These are phyloP conservation scores for Aspergillus sp. DNA, from an alignment of 2,329 filamentous ascomycete species.

Conservation along the genomic window DNA sequence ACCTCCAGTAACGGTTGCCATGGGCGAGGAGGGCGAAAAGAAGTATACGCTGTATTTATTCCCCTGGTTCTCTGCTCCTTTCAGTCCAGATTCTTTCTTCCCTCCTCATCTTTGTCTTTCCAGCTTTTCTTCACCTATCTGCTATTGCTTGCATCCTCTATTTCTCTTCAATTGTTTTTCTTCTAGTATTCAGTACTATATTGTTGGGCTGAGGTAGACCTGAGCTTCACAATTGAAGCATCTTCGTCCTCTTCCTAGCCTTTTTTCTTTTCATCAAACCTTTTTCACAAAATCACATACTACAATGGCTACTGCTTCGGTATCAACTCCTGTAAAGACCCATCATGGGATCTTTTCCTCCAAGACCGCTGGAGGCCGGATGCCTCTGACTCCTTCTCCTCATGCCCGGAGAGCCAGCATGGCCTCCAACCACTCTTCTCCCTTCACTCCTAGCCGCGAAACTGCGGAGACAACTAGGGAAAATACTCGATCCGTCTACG, in stretches of 20 bases:
- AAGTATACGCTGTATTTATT: conserved; percentile 35
- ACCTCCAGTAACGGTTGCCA: conserved; percentile 38
- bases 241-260: conserved; percentile 17
- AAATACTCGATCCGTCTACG: conserved; percentile 66
- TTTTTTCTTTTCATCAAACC: conserved; percentile 5
- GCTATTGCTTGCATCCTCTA: conserved; percentile 16
- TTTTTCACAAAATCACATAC: conserved; percentile 9
- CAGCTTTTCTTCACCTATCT: conserved; percentile 13
- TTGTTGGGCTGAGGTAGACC: no score
- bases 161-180: conserved; percentile 13
- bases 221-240: conserved; percentile 8
- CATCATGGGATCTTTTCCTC: conserved; percentile 88
- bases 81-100: conserved; percentile 15
- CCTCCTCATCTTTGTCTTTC: conserved; percentile 15
- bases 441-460: conserved; percentile 67
- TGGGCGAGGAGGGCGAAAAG: conserved; percentile 21
- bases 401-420: conserved; percentile 53
- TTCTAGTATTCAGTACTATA: no score
- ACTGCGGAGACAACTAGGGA: conserved; percentile 51
- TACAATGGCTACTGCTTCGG: conserved; percentile 75
- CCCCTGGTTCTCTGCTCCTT: conserved; percentile 16
- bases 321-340: conserved; percentile 92
- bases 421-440: conserved; percentile 60
- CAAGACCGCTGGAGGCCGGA: conserved; percentile 88
- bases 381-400: conserved; percentile 91